Evolutionary conservation across 1,284 basidiomycete species (phyloP), one percentile per base, ranked within the genome.

Genomic region (Ceratobasidium sp.): DNA sequence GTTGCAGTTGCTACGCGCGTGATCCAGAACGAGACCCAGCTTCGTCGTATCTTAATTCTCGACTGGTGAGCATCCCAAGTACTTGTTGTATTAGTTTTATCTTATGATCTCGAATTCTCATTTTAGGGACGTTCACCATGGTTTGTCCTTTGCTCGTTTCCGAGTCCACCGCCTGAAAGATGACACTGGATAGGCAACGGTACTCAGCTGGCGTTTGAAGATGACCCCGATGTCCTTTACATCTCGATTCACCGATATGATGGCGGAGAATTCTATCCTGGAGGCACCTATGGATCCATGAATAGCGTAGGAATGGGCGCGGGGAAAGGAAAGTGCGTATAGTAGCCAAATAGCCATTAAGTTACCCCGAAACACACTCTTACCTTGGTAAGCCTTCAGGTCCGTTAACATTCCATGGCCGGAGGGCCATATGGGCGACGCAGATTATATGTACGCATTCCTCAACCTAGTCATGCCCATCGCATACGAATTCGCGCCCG

Each of bases 331-430:
- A 95, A 84, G 92, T 94, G 82, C 84, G 95, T 86, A 76, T 16
- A 28, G 23, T 43, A 49, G 4, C 18, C n/a, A 13, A 28, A 47
- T 38, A 30, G 5, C 46, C 14, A 1, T 61, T 41, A 16, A n/a
- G 18, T 54, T 11, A 38, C 35, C 23, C 43, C 49, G 41, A 38
- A 38, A 9, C 46, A 73, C 30, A 74, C 32, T 75, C 78, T 79
- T 63, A 77, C 49, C 14, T 67, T 67, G 52, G 73, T 7, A 8
- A 16, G 21, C 18, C 13, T n/a, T 14, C 79, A 96, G 90, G 80
- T 95, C 89, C 69, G 95, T 99, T 77, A 99, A 99, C 80, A 88
- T 99, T 55, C 96, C 98, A 0, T 99, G 98, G 96, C 94, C 96
- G 0, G 86, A 87, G 58, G 83, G 82, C 21, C 95, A 93, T 3